A percentile compares a stretch with the other conserved stretches of the same genome.
phyloP scores from a whole-genome alignment of 2,329 filamentous ascomycete species.

The Rhinocladiella mackenziei region DNA sequence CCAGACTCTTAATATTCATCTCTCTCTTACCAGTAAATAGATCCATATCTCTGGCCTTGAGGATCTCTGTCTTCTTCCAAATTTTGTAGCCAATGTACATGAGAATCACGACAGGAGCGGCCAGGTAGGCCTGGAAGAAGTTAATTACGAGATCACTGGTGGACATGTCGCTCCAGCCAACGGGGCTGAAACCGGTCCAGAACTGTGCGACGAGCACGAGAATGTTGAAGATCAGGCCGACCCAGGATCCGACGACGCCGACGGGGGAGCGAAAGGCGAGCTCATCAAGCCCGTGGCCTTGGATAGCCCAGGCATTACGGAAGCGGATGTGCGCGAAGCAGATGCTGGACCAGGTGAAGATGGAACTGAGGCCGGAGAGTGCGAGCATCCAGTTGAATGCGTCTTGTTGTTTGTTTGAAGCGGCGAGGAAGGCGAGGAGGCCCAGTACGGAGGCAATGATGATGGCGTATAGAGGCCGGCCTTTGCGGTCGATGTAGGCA shows the following conservation, averaged over 20 bases:
- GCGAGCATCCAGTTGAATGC: slow-evolving; percentile 64
- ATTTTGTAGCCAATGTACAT: slow-evolving; percentile 74
- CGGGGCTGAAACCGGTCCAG: slow-evolving; percentile 33
- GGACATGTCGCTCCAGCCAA: slow-evolving; percentile 25
- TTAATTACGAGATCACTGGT: slow-evolving; percentile 24
- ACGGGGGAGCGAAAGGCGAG: slow-evolving; percentile 60
- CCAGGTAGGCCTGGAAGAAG: slow-evolving; percentile 35
- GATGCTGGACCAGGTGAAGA: slow-evolving; percentile 65
- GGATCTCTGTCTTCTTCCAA: slow-evolving; percentile 63
- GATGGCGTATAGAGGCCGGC: slow-evolving; percentile 44
- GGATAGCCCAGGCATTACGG: slow-evolving; percentile 55
- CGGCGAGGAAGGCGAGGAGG: slow-evolving; percentile 41
- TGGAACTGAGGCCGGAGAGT: slow-evolving; percentile 58
- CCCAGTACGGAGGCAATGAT: slow-evolving; percentile 40
- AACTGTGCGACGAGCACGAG: slow-evolving; percentile 53
- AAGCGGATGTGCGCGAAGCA: slow-evolving; percentile 66
- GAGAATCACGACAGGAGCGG: slow-evolving; percentile 31
- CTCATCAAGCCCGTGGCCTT: slow-evolving; percentile 60
- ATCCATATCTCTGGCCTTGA: slow-evolving; percentile 73
- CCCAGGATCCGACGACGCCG: slow-evolving; percentile 59
- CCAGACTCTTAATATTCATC: slow-evolving; percentile 71
- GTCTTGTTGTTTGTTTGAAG: slow-evolving; percentile 43
- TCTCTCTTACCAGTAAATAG: slow-evolving; percentile 79
- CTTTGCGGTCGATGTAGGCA: slow-evolving; percentile 44
- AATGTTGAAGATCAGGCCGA: slow-evolving; percentile 56